Percentiles rank a stretch among this genome's conserved stretches.
Conservation (phyloP, 495 filamentous ascomycete species). For the Aspergillus avenaceus region DNA sequence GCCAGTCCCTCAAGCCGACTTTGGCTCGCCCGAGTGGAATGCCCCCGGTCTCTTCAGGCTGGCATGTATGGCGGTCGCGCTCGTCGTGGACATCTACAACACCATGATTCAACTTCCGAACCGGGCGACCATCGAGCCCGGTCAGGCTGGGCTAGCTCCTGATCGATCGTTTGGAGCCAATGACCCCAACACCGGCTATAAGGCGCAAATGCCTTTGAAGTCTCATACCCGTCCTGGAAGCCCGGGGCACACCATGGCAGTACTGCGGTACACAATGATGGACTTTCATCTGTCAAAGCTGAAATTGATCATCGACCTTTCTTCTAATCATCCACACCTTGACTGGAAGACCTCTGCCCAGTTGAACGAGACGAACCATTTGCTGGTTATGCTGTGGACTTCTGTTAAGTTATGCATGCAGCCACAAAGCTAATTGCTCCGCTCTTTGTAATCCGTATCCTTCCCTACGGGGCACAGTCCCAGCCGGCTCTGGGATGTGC, state of each 20-base stretch:
- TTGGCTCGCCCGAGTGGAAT: too few relatives aligned
- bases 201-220: too few relatives aligned
- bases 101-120: too few relatives aligned
- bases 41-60: not conserved
- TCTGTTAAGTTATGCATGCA: not conserved
- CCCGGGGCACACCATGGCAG: not conserved
- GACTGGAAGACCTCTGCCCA: not conserved
- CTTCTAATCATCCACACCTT: not conserved
- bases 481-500: too few relatives aligned
- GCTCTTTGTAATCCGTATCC: too few relatives aligned
- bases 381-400: not conserved
- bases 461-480: too few relatives aligned
- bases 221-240: too few relatives aligned
- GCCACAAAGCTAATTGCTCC: not conserved
- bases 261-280: not conserved
- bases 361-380: not conserved
- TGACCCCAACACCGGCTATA: too few relatives aligned
- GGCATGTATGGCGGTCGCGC: not conserved
- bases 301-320: not conserved
- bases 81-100: not conserved
- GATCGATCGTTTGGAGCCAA: too few relatives aligned
- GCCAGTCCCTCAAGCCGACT: too few relatives aligned
- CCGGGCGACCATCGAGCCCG: too few relatives aligned
- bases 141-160: too few relatives aligned
- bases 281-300: not conserved